phyloP scores from a whole-genome alignment of 495 filamentous ascomycete species.

The Aspergillus egyptiacus region DNA sequence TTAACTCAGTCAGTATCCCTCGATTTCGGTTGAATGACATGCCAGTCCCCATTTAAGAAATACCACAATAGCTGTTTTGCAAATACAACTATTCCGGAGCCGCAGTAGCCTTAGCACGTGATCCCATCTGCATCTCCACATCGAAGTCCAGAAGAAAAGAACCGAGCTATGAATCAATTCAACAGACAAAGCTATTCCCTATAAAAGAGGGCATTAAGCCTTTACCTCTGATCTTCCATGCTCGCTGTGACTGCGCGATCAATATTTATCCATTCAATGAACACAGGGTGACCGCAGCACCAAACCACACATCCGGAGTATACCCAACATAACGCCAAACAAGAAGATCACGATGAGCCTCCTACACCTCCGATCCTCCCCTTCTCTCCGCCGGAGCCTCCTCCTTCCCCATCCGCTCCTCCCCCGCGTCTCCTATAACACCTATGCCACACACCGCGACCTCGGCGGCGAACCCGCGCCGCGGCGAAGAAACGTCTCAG shows the following conservation, averaged over 20 bases:
- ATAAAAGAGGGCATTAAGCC: not conserved
- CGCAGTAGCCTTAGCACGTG: constrained; percentile 17
- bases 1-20: not conserved
- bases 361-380: constrained; percentile 18
- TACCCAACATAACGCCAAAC: not conserved
- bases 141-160: constrained; percentile 8
- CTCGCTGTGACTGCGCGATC: not conserved
- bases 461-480: constrained; percentile 30
- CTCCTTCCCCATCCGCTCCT: constrained; percentile 8
- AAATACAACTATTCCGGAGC: not conserved
- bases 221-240: constrained; percentile 1
- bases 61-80: too few relatives aligned
- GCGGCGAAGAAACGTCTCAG: constrained; percentile 61
- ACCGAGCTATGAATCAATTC: not conserved
- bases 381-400: constrained; percentile 15
- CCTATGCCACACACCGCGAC: constrained; percentile 51
- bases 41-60: not conserved
- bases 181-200: too few relatives aligned
- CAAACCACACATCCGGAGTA: not conserved
- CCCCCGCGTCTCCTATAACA: constrained; percentile 26
- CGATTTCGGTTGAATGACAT: too few relatives aligned
- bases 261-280: not conserved
- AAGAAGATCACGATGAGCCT: constrained; percentile 19
- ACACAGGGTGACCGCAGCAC: constrained; percentile 12
- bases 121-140: constrained; percentile 17